Conservation (phyloP, 495 filamentous ascomycete species). For the Coniosporium apollinis region DNA sequence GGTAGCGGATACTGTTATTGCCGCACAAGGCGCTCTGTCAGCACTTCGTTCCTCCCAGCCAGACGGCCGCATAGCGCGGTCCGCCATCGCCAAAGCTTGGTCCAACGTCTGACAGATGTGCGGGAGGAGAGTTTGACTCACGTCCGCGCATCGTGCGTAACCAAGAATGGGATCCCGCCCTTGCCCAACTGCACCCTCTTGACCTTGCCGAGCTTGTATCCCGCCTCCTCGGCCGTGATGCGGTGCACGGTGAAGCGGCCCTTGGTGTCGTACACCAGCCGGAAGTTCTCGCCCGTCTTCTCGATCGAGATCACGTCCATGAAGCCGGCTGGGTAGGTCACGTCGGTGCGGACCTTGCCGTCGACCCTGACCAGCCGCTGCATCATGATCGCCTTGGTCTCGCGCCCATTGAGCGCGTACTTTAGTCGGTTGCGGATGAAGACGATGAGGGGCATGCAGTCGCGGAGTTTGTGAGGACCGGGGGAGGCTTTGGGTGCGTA, state of each 20-base stretch:
- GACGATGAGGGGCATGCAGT: slow-evolving; percentile 97
- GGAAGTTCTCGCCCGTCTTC: slow-evolving; percentile 99
- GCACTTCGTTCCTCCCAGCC: slow-evolving; percentile 26
- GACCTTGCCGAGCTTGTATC: slow-evolving; percentile 99
- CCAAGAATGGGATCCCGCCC: slow-evolving; percentile 99
- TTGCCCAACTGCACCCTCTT: slow-evolving; percentile 97
- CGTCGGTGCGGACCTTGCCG: slow-evolving; percentile 97
- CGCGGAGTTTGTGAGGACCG: slow-evolving; percentile 97
- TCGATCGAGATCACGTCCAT: slow-evolving; percentile 99
- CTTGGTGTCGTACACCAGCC: slow-evolving; percentile 99
- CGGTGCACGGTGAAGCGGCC: slow-evolving; percentile 99
- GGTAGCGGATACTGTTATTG: slow-evolving; percentile 79
- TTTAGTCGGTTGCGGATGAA: slow-evolving; percentile 97
- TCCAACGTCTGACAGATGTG: slow-evolving; percentile 96
- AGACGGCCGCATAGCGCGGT: no score
- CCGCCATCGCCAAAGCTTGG: slow-evolving; percentile 98
- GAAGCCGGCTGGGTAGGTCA: slow-evolving; percentile 93
- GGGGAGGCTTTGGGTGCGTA: slow-evolving; percentile 92
- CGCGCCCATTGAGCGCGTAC: slow-evolving; percentile 97
- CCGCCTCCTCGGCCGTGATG: slow-evolving; percentile 91
- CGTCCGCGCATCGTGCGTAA: slow-evolving; percentile 99
- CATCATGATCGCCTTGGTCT: slow-evolving; percentile 96
- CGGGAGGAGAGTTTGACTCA: slow-evolving; percentile 76
- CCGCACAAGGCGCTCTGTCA: neutral
- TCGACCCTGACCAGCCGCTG: slow-evolving; percentile 99